phyloP scores from a whole-genome alignment of 73 alveolate species.

The Stentor roeselii region DNA sequence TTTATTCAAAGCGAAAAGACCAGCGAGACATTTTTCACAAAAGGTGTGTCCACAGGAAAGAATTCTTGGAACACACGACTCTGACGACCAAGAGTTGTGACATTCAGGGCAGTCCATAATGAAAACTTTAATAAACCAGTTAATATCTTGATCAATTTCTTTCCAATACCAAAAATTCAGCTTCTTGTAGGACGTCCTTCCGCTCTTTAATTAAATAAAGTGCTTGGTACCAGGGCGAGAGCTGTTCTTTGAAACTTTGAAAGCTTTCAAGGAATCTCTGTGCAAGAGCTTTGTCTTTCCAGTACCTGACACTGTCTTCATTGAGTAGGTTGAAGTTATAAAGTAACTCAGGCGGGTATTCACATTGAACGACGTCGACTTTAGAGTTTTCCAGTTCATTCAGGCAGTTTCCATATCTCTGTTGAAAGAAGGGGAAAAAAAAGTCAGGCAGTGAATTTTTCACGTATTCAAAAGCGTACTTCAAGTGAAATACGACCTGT shows the following conservation, averaged over 20 bases:
- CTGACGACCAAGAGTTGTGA: constrained; percentile 44
- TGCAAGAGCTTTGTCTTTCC: constrained; percentile 10
- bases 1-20: neutral
- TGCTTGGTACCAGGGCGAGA: constrained; percentile 15
- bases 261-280: neutral
- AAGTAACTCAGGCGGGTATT: constrained; percentile 6
- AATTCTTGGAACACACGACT: constrained; percentile 53
- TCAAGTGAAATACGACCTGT: neutral
- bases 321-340: neutral
- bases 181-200: neutral
- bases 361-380: neutral
- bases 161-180: neutral
- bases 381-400: neutral
- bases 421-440: constrained; percentile 10
- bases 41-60: constrained; percentile 63
- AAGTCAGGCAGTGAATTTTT: neutral
- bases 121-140: neutral
- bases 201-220: neutral
- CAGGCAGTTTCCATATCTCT: neutral
- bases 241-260: constrained; percentile 4
- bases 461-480: neutral
- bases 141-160: neutral
- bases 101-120: constrained; percentile 66
- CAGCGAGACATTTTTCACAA: constrained; percentile 39
- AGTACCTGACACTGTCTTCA: neutral